Evolutionary conservation across 2,329 filamentous ascomycete species (phyloP).

Genomic region (Phialophora verrucosa): DNA sequence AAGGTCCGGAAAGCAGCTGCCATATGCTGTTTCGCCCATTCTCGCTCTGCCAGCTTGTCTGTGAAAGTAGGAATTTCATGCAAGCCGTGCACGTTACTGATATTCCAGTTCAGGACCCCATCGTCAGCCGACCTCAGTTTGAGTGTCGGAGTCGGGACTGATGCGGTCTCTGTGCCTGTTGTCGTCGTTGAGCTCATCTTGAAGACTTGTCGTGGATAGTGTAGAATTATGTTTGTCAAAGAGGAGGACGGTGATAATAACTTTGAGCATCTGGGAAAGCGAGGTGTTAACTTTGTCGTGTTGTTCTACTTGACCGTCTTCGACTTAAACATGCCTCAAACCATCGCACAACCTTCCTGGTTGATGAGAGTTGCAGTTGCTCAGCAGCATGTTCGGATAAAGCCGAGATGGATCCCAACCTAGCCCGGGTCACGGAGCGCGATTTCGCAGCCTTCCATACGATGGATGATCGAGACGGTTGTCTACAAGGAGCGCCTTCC

Average conservation of each 20-base stretch:
- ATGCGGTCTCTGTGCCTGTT: not conserved
- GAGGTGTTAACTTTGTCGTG: not conserved
- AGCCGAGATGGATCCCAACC: too few species aligned
- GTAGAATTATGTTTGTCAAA: not conserved
- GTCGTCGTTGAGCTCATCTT: conserved; percentile 12
- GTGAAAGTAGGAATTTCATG: conserved; percentile 45
- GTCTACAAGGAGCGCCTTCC: too few species aligned
- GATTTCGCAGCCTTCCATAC: too few species aligned
- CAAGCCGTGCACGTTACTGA: conserved; percentile 1
- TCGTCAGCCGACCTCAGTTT: conserved; percentile 14
- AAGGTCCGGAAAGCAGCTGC: conserved; percentile 64
- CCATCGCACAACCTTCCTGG: too few species aligned
- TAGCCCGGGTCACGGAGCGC: too few species aligned
- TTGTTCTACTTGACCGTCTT: too few species aligned
- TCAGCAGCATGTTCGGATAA: too few species aligned
- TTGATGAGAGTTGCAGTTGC: too few species aligned
- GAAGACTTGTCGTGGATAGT: not conserved
- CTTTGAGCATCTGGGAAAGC: not conserved
- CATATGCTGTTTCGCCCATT: conserved; percentile 61
- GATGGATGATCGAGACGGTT: too few species aligned
- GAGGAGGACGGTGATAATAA: not conserved
- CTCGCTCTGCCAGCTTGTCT: conserved; percentile 54
- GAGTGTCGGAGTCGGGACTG: not conserved
- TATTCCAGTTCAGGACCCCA: conserved; percentile 18
- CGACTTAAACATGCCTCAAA: too few species aligned